Conservation (phyloP, 257 asterid genomes). For the Przewalskia tangutica region DNA sequence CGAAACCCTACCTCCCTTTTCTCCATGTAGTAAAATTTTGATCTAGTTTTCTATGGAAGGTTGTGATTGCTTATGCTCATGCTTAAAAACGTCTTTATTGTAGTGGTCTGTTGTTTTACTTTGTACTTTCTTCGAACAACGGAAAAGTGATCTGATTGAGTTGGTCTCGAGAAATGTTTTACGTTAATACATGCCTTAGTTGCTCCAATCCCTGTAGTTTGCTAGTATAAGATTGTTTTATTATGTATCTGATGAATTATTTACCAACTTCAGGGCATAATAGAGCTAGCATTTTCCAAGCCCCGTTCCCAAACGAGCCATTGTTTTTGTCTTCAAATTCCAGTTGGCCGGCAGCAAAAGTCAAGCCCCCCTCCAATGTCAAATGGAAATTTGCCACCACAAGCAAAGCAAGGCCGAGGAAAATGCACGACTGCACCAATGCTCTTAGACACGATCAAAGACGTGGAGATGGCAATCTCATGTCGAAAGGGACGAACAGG, state of each 20-base stretch:
- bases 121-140: background rate
- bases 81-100: background rate
- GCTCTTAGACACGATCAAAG: conserved; percentile 63
- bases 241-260: background rate
- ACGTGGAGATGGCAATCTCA: conserved; percentile 70
- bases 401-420: conserved; percentile 48
- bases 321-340: conserved; percentile 91
- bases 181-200: background rate
- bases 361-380: conserved; percentile 40
- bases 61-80: background rate
- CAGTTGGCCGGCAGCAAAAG: conserved; percentile 60
- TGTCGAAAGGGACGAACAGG: conserved; percentile 92
- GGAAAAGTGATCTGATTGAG: background rate
- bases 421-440: conserved; percentile 70
- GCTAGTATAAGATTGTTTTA: background rate
- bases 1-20: background rate
- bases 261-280: conserved; percentile 45
- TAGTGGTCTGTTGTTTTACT: background rate
- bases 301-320: conserved; percentile 56
- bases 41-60: background rate
- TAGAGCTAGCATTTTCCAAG: conserved; percentile 68
- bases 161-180: background rate
- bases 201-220: background rate
- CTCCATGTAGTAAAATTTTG: background rate
- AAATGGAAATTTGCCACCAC: conserved; percentile 41